Percentiles rank a stretch among this genome's conserved stretches.
phyloP scores from a whole-genome alignment of 768 basidiomycete genomes.

The Tricholoma terreum region DNA sequence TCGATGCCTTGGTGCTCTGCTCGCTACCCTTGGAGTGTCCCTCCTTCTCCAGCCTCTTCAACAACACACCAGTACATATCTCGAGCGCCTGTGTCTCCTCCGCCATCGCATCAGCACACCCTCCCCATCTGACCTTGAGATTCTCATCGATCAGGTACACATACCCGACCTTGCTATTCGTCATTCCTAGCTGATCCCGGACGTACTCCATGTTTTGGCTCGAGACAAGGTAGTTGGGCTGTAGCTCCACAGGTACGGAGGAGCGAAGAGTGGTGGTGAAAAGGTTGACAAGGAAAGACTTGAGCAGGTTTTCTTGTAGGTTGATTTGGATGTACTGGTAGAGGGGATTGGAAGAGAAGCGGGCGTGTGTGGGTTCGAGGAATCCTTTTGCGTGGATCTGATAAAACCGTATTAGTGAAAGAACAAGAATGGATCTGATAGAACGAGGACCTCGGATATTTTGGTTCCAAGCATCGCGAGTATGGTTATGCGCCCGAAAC shows the following conservation, averaged over 20 bases:
- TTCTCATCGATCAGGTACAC: conserved; percentile 88
- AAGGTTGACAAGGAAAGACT: conserved; percentile 84
- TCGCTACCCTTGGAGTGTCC: neutral
- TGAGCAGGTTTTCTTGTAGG: conserved; percentile 90
- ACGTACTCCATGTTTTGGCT: conserved; percentile 83
- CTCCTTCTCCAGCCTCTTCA: conserved; percentile 52
- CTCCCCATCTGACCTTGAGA: conserved; percentile 88
- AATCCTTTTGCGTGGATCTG: conserved; percentile 83
- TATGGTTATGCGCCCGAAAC: conserved; percentile 72
- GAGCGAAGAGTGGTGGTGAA: conserved; percentile 75
- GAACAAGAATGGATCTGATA: conserved; percentile 1
- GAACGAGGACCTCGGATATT: conserved; percentile 73
- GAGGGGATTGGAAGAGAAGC: conserved; percentile 50
- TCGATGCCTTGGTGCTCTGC: neutral
- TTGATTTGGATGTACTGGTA: conserved; percentile 86
- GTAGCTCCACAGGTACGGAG: conserved; percentile 59
- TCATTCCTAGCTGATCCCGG: conserved; percentile 81
- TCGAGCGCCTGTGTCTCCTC: conserved; percentile 71
- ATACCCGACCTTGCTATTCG: conserved; percentile 89
- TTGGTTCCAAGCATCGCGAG: conserved; percentile 81
- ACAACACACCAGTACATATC: conserved; percentile 64
- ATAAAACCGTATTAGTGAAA: neutral
- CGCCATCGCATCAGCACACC: conserved; percentile 75
- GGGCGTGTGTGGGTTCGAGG: conserved; percentile 49
- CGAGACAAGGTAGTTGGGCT: conserved; percentile 74